Percentiles rank a stretch among this genome's conserved stretches.
Conservation (phyloP, 371 early-diverging fungal species). For the Encephalitozoon intestinalis region DNA sequence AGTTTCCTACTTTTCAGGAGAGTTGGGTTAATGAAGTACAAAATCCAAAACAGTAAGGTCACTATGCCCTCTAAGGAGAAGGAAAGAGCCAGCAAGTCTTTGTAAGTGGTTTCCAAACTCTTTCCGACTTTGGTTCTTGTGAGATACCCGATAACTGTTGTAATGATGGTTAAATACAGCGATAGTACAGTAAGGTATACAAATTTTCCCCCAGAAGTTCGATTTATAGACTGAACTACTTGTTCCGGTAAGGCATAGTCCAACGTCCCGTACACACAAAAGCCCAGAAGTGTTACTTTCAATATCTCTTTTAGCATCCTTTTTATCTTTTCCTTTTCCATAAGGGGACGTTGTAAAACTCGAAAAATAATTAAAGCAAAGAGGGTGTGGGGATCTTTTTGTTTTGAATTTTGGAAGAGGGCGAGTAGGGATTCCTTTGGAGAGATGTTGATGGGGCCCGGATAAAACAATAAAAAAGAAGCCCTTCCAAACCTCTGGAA, state of each 20-base stretch:
- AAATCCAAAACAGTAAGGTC: slow-evolving; percentile 16
- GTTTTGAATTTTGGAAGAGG: background rate
- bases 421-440: background rate
- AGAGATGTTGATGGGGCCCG: no score
- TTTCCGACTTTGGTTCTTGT: background rate
- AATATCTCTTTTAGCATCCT: background rate
- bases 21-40: background rate
- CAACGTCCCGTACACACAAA: slow-evolving; percentile 17
- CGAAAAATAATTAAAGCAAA: background rate
- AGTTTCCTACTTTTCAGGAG: background rate
- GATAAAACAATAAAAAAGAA: slow-evolving; percentile 17
- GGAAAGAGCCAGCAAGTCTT: background rate
- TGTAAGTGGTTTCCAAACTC: background rate
- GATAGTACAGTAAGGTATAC: slow-evolving; percentile 13
- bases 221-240: background rate
- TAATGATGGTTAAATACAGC: slow-evolving; percentile 11
- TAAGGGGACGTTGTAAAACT: background rate
- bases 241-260: background rate
- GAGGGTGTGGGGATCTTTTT: background rate
- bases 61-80: slow-evolving; percentile 21
- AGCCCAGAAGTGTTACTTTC: background rate
- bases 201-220: slow-evolving; percentile 1
- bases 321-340: background rate
- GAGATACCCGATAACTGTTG: slow-evolving; percentile 1
- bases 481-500: slow-evolving; percentile 38